Base-by-base conservation (phyloP, 179 eudicot species). In the Beta corolliflora region DNA sequence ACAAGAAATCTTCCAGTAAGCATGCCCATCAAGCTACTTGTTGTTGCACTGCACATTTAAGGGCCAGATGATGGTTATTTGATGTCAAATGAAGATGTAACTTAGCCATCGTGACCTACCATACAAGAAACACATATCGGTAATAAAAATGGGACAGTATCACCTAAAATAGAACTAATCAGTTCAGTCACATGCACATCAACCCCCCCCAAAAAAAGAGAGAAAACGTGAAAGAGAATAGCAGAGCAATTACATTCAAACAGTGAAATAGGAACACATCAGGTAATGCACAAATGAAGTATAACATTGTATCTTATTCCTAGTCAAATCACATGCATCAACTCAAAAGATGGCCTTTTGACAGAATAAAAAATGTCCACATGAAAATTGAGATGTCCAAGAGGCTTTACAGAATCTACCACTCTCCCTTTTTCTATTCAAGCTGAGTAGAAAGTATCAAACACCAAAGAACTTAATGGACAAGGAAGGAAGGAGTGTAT, bases 1-100 rank as follows among this genome's bases (percentile, higher is more conserved):
- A 94, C 97, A 71, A 91, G 86, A 67, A 94, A 90, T 83, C 98
- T 94, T 75, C 98, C 98, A 50, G 90, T 80, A 88, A 94, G 97
- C 97, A 94, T 94, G 64, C 89, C 91, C n/a, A 77, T 81, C 70
- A 93, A 83, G 77, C 88, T 84, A 68, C 83, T 87, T 74, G 97
- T 64, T 44, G 86, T 82, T 75, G 97, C 98, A 78, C 98, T 94
- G 92, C 77, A 85, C 46, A 58, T 77, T 36, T 36, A 50, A 79
- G 76, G 46, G 50, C 41, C 48, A 66, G 61, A 7, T 56, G 19
- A 31, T 54, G 48, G 53, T 64, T 52, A 21, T 71, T 72, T 14
- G 81, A 81, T 23, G 9, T 86, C 77, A 86, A 21, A 61, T 81
- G 77, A 77, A 36, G 41, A 36, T 3, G 3, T 1, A 77, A 45